Evolutionary conservation across 495 filamentous ascomycete genomes (phyloP).

Genomic region (Aspergillus kassunensis): DNA sequence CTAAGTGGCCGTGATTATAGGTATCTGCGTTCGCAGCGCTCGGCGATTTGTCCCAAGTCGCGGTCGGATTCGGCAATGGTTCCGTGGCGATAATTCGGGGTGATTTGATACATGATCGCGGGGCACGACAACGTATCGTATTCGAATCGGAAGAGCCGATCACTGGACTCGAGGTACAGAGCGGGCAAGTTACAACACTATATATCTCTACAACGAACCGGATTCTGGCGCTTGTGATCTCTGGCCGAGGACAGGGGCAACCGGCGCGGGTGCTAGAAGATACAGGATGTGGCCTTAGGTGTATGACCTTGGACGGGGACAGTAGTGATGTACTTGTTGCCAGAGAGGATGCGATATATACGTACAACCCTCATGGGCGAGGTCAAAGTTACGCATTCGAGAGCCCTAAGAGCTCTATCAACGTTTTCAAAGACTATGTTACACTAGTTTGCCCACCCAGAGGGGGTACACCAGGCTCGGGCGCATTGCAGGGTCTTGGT

Average conservation of each 20-base stretch:
- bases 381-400: slow-evolving; percentile 88
- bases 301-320: slow-evolving; percentile 80
- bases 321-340: slow-evolving; percentile 84
- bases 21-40: slow-evolving; percentile 86
- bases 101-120: slow-evolving; percentile 91
- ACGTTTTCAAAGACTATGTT: slow-evolving; percentile 80
- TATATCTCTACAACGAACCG: slow-evolving; percentile 89
- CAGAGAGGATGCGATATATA: slow-evolving; percentile 91
- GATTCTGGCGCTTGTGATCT: slow-evolving; percentile 81
- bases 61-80: slow-evolving; percentile 93
- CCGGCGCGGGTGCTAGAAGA: slow-evolving; percentile 85
- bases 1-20: slow-evolving; percentile 34
- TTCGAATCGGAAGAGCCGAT: slow-evolving; percentile 97
- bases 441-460: slow-evolving; percentile 82
- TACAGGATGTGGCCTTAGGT: slow-evolving; percentile 81
- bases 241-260: slow-evolving; percentile 82
- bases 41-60: slow-evolving; percentile 83
- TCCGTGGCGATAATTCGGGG: slow-evolving; percentile 90
- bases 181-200: slow-evolving; percentile 62
- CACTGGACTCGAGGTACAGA: slow-evolving; percentile 69
- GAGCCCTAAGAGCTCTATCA: slow-evolving; percentile 78
- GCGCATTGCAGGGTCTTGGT: slow-evolving; percentile 60
- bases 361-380: slow-evolving; percentile 80
- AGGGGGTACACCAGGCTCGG: slow-evolving; percentile 48
- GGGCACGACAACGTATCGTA: slow-evolving; percentile 92